Conservation (phyloP, 352 stramenopile genomes). For the Phytopythium ostracodes region DNA sequence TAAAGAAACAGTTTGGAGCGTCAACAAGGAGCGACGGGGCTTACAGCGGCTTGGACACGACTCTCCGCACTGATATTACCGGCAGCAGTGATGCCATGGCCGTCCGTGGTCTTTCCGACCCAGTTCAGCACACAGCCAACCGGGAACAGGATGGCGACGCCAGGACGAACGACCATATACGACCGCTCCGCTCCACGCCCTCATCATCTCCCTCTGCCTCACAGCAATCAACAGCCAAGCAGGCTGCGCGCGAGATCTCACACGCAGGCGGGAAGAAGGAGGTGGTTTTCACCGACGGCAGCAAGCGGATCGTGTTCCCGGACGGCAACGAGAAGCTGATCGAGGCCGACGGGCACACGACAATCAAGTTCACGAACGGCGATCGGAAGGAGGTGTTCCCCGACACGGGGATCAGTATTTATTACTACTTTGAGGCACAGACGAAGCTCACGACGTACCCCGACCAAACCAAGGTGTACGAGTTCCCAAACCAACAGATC, state of each 20-base stretch:
- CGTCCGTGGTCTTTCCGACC: neutral
- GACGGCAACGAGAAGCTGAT: constrained; percentile 95
- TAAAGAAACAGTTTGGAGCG: neutral
- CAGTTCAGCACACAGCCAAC: neutral
- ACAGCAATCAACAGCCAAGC: constrained; percentile 10
- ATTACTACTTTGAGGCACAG: constrained; percentile 92
- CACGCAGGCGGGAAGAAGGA: constrained; percentile 60
- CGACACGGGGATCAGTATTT: constrained; percentile 87
- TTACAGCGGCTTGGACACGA: neutral
- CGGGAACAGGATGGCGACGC: neutral
- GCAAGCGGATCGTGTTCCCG: constrained; percentile 76
- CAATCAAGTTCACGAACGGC: constrained; percentile 94
- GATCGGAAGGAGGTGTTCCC: constrained; percentile 93
- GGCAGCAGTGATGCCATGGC: neutral
- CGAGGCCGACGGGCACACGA: constrained; percentile 75
- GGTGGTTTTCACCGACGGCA: constrained; percentile 54
- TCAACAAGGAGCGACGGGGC: neutral
- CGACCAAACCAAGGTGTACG: constrained; percentile 94
- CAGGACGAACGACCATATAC: neutral
- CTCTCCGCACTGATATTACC: too few relatives aligned
- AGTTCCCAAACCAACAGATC: constrained; percentile 95
- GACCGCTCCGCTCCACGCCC: neutral
- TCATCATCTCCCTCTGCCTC: constrained; percentile 11
- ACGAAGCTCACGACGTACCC: constrained; percentile 93
- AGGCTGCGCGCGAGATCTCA: constrained; percentile 34